These are phyloP conservation scores for Nannochloris sp. DNA, from an alignment of 139 green algal genomes.

Conservation along the genomic window DNA sequence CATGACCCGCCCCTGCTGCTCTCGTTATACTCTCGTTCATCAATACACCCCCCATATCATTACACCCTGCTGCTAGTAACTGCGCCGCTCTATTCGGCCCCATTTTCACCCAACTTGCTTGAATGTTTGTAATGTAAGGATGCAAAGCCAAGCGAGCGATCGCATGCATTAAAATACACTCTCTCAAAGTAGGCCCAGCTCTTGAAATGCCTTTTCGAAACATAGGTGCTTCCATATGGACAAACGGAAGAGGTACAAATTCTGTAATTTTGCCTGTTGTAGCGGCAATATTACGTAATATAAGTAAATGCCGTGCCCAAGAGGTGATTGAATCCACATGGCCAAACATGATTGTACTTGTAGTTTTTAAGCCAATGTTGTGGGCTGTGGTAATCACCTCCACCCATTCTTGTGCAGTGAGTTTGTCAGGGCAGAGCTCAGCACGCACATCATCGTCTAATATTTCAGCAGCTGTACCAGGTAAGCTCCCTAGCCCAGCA, in stretches of 20 bases:
- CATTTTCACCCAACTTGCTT: conserved; percentile 86
- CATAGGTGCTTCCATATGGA: conserved; percentile 85
- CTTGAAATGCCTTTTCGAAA: conserved; percentile 53
- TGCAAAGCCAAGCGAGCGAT: conserved; percentile 60
- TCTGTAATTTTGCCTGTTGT: conserved; percentile 57
- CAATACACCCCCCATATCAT: conserved; percentile 85
- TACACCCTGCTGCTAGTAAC: conserved; percentile 72
- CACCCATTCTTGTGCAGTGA: conserved; percentile 53
- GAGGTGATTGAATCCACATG: conserved; percentile 49
- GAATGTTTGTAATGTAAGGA: conserved; percentile 62
- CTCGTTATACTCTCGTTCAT: conserved; percentile 92
- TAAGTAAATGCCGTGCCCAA: conserved; percentile 68
- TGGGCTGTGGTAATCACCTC: conserved; percentile 57
- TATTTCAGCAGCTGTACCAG: conserved; percentile 85
- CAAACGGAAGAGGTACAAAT: conserved; percentile 91
- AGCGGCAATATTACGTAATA: conserved; percentile 44
- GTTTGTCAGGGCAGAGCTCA: conserved; percentile 83
- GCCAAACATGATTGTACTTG: conserved; percentile 88
- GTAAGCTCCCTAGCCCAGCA: conserved; percentile 69
- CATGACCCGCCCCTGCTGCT: conserved; percentile 67
- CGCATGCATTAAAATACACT: conserved; percentile 76
- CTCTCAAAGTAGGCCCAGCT: conserved; percentile 66
- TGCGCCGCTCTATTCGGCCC: conserved; percentile 48
- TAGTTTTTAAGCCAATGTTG: conserved; percentile 62
- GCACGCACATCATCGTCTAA: conserved; percentile 58